Evolutionary conservation across 352 stramenopile species (phyloP).

Genomic region (Pythium insidiosum): DNA sequence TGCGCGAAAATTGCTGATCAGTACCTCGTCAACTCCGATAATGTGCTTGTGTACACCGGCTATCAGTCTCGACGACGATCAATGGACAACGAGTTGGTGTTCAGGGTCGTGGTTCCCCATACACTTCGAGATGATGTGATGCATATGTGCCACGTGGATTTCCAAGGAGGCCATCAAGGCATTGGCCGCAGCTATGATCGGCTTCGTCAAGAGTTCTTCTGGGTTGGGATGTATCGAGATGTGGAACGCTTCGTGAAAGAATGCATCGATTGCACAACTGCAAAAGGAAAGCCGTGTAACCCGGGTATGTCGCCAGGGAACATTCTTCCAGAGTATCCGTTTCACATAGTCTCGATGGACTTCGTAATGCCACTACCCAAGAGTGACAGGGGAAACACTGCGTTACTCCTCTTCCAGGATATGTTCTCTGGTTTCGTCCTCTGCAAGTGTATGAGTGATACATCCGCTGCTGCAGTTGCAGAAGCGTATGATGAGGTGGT

Average conservation of each 20-base stretch:
- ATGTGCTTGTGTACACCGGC: conserved; percentile 3
- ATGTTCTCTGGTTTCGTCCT: conserved; percentile 13
- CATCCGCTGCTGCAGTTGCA: conserved; percentile 6
- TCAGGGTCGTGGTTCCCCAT: conserved; percentile 4
- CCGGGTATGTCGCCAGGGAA: conserved; percentile 6
- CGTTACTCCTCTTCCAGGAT: conserved; percentile 10
- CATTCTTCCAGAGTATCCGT: conserved; percentile 5
- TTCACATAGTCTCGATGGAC: conserved; percentile 17
- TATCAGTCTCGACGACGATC: too few relatives aligned
- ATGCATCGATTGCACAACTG: conserved; percentile 13
- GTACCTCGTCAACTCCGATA: conserved; percentile 1
- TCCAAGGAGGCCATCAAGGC: conserved; percentile 10
- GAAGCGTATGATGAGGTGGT: too few relatives aligned
- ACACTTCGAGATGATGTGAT: conserved; percentile 4
- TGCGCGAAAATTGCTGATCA: conserved; percentile 7
- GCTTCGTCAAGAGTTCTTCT: conserved; percentile 12
- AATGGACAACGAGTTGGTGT: not conserved
- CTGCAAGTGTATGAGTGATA: conserved; percentile 7
- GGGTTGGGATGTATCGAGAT: conserved; percentile 10
- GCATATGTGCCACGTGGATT: conserved; percentile 3
- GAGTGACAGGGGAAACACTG: conserved; percentile 7
- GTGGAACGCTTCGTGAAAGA: not conserved
- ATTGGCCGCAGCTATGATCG: conserved; percentile 6
- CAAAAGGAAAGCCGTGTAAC: not conserved
- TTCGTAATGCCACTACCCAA: conserved; percentile 11